A percentile compares a stretch with the other conserved stretches of the same genome.
phyloP scores from a whole-genome alignment of 371 early-diverging fungal species.

The Entomophthora muscae region DNA sequence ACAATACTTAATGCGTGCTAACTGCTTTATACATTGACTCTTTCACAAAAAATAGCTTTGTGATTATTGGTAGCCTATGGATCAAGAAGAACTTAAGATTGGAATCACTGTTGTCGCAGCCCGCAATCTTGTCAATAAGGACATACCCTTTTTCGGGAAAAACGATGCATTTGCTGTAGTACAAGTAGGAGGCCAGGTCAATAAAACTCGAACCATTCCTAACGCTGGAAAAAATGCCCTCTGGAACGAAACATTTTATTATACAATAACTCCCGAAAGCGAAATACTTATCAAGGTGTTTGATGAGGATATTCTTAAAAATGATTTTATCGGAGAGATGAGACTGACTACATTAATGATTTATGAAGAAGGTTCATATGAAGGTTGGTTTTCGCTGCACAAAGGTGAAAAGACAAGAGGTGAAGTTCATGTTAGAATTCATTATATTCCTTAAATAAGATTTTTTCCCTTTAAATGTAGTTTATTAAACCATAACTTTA shows the following conservation, averaged over 20 bases:
- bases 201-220: neutral
- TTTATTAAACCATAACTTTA: too few species aligned
- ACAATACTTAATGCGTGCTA: too few species aligned
- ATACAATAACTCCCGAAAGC: neutral
- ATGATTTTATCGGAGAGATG: neutral
- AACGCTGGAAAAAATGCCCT: neutral
- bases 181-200: neutral
- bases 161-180: conserved; percentile 6
- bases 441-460: neutral
- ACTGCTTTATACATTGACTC: too few species aligned
- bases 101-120: neutral
- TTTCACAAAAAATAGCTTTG: too few species aligned
- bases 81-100: neutral
- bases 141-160: conserved; percentile 4
- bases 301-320: conserved; percentile 4
- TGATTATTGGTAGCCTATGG: too few species aligned
- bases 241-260: conserved; percentile 6
- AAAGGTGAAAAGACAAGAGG: neutral
- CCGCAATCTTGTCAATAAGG: conserved; percentile 1
- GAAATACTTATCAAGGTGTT: neutral
- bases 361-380: neutral
- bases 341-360: neutral
- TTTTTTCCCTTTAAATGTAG: neutral
- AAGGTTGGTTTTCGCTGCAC: neutral
- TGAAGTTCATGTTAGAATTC: conserved; percentile 1